phyloP scores from a whole-genome alignment of 306 rosid species.

The Casuarina equisetifolia region DNA sequence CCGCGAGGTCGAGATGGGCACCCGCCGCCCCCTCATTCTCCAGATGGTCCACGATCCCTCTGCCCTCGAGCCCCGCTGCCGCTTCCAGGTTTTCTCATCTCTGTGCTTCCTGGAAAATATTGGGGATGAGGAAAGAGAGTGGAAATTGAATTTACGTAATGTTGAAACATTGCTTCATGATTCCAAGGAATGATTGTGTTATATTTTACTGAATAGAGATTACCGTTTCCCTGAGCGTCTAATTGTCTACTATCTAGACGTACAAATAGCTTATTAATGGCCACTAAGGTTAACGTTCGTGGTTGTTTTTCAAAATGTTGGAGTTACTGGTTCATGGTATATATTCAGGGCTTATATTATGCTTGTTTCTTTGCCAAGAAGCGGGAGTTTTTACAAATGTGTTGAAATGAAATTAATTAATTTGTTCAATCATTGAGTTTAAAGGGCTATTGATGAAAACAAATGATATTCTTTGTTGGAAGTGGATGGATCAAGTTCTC shows the following conservation, averaged over 20 bases:
- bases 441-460: background rate
- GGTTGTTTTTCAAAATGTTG: no score
- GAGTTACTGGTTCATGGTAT: no score
- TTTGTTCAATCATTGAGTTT: background rate
- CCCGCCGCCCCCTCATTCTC: slow-evolving; percentile 87
- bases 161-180: background rate
- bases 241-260: background rate
- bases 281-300: background rate
- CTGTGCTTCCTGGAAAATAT: no score
- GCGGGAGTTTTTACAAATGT: background rate
- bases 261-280: no score
- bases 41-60: slow-evolving; percentile 94
- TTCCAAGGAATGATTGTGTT: background rate
- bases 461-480: background rate
- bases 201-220: background rate
- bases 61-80: slow-evolving; percentile 85
- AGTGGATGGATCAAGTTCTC: background rate
- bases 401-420: background rate
- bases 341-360: no score
- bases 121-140: no score
- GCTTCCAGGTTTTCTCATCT: slow-evolving; percentile 61
- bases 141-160: no score
- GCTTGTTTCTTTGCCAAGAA: background rate
- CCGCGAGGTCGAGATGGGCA: slow-evolving; percentile 97
- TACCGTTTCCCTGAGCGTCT: background rate